Conservation (phyloP, 169 alveolate genomes). For the Plasmodium falciparum region DNA sequence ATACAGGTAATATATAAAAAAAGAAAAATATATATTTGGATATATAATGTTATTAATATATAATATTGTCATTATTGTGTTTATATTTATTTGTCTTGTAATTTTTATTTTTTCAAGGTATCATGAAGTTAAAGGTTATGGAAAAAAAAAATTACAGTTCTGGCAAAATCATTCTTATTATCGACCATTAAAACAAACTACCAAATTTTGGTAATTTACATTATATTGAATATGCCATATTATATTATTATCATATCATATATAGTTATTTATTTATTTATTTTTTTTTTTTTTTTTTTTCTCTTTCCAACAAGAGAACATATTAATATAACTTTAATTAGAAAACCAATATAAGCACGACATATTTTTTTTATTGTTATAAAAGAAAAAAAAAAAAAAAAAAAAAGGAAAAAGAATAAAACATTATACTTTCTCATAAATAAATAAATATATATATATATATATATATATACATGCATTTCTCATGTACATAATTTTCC, state of each 20-base stretch:
- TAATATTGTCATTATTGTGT: too few species aligned
- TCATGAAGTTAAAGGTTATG: slow-evolving; percentile 90
- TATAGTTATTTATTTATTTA: too few species aligned
- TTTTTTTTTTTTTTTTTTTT: too few species aligned
- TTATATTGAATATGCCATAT: too few species aligned
- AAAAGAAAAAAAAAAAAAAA: not conserved
- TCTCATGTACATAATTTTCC: not conserved
- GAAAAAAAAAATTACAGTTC: slow-evolving; percentile 81
- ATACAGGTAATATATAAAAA: slow-evolving; percentile 80
- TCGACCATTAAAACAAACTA: slow-evolving; percentile 86
- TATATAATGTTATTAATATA: too few species aligned
- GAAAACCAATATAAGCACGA: too few species aligned
- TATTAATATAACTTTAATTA: too few species aligned
- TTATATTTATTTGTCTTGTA: not conserved
- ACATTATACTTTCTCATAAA: too few species aligned
- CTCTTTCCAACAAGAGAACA: too few species aligned
- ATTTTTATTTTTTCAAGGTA: slow-evolving; percentile 77
- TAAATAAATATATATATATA: not conserved
- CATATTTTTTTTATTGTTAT: too few species aligned
- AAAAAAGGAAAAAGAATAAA: not conserved
- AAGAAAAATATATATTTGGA: not conserved
- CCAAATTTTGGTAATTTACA: slow-evolving; percentile 83
- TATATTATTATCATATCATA: too few species aligned
- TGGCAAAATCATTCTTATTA: slow-evolving; percentile 88
- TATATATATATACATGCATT: slow-evolving; percentile 2